Conservation (phyloP, 768 basidiomycete species). For the Mycena olivaceomarginata region DNA sequence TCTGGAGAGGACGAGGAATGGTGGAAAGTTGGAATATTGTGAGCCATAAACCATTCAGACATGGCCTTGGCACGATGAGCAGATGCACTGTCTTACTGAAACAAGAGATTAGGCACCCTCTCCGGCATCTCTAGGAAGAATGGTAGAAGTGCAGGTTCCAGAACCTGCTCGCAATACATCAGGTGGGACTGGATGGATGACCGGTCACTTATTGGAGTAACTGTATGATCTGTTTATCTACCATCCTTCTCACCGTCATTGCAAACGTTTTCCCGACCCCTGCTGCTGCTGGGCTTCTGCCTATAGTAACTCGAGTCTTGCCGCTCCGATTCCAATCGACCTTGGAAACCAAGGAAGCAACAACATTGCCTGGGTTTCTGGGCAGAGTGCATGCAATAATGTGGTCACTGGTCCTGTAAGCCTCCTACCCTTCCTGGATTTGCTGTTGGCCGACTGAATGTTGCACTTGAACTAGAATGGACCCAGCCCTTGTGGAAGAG, state of each 20-base stretch:
- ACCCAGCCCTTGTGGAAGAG: not conserved
- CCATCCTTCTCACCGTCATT: not conserved
- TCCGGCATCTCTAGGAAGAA: no score
- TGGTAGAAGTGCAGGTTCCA: no score
- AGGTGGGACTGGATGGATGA: no score
- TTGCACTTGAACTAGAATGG: not conserved
- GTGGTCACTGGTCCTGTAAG: not conserved
- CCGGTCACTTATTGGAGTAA: no score
- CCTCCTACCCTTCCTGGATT: not conserved
- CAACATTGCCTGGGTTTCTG: not conserved
- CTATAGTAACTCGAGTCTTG: conserved; percentile 3
- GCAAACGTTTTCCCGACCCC: not conserved
- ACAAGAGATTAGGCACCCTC: no score
- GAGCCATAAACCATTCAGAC: no score
- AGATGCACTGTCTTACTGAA: no score
- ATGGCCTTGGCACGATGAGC: no score
- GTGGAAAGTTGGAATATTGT: no score
- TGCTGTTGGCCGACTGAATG: not conserved
- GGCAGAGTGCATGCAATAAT: not conserved
- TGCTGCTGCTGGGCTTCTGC: conserved; percentile 2
- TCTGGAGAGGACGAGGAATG: no score
- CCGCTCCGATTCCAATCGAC: not conserved
- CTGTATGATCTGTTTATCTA: not conserved
- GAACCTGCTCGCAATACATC: no score
- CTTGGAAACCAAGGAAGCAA: not conserved